phyloP scores from a whole-genome alignment of 768 basidiomycete species.

The Postia placenta region DNA sequence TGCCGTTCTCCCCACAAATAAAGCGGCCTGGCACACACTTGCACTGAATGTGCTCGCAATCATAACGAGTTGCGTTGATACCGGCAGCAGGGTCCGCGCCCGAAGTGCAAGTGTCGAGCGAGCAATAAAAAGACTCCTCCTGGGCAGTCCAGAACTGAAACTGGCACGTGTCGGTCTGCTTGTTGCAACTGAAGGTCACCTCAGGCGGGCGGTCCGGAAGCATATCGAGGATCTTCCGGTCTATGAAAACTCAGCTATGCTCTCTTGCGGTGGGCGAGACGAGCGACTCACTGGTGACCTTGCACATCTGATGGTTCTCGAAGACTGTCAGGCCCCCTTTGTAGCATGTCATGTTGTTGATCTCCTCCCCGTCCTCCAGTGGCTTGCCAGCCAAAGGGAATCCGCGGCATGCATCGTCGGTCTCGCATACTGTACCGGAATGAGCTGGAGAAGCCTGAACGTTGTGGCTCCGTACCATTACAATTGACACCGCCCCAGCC shows the following conservation, averaged over 20 bases:
- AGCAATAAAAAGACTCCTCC: conserved; percentile 95
- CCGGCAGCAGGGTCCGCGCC: conserved; percentile 45
- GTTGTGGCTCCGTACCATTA: conserved; percentile 61
- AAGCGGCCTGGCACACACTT: conserved; percentile 91
- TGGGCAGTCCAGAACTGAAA: conserved; percentile 99
- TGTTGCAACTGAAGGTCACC: conserved; percentile 92
- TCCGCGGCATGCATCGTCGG: conserved; percentile 68
- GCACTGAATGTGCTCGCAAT: conserved; percentile 82
- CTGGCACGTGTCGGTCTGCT: conserved; percentile 54
- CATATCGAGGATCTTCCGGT: conserved; percentile 91
- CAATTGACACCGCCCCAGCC: conserved; percentile 98
- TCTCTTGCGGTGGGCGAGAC: too few species aligned
- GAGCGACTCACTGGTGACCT: conserved; percentile 81
- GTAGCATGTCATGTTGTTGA: conserved; percentile 86
- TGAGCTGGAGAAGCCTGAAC: background rate
- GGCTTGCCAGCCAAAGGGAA: conserved; percentile 60
- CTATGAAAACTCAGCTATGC: conserved; percentile 42
- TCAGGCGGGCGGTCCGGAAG: conserved; percentile 91
- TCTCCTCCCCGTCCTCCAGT: conserved; percentile 29
- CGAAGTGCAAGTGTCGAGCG: conserved; percentile 64
- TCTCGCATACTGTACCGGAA: conserved; percentile 67
- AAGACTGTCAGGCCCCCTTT: conserved; percentile 90
- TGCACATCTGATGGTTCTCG: conserved; percentile 95
- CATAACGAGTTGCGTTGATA: conserved; percentile 68
- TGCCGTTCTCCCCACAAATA: conserved; percentile 93